These are phyloP conservation scores for Epichloe elymi DNA, from an alignment of 2,329 filamentous ascomycete genomes.

Conservation along the genomic window DNA sequence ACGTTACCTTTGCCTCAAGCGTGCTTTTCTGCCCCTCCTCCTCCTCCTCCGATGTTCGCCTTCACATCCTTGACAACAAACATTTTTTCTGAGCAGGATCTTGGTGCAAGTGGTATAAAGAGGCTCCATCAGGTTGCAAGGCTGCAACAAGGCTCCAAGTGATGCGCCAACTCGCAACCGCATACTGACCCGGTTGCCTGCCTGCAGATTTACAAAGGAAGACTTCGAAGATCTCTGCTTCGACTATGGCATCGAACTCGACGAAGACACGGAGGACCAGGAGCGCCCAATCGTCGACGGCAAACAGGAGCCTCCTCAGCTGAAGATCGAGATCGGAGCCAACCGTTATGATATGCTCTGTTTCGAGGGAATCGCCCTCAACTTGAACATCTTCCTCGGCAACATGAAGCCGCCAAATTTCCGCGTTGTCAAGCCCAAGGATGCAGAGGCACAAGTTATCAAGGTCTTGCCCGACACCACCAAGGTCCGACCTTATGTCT, in stretches of 20 bases:
- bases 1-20: conserved; percentile 14
- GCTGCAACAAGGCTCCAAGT: background rate
- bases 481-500: conserved; percentile 74
- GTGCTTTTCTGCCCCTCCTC: conserved; percentile 7
- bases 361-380: conserved; percentile 90
- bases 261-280: conserved; percentile 79
- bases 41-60: background rate
- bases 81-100: no score
- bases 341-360: conserved; percentile 94
- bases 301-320: conserved; percentile 74
- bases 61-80: background rate
- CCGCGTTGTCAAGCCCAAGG: conserved; percentile 56
- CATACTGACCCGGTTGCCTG: conserved; percentile 9
- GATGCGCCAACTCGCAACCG: background rate
- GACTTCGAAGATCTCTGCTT: conserved; percentile 97
- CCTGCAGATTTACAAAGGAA: conserved; percentile 65
- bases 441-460: conserved; percentile 65
- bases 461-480: conserved; percentile 64
- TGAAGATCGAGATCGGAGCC: conserved; percentile 96
- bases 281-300: conserved; percentile 63
- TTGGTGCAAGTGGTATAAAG: no score
- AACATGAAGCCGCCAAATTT: conserved; percentile 68
- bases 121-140: no score
- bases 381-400: conserved; percentile 88
- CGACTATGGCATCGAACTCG: conserved; percentile 95